These are phyloP conservation scores for Rheum nobile DNA, from an alignment of 148 eudicot species.

Conservation along the genomic window DNA sequence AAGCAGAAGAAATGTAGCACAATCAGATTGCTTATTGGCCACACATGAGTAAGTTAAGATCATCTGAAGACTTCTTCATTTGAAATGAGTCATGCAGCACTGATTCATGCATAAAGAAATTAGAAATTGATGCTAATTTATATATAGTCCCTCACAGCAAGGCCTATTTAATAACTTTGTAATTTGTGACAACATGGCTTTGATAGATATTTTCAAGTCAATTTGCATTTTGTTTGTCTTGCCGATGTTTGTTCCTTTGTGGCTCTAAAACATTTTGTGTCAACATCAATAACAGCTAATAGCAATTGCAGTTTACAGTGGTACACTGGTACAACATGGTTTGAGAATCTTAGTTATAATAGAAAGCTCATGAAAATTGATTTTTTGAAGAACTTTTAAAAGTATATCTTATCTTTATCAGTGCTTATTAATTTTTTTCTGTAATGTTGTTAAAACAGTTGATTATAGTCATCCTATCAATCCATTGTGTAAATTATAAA, in stretches of 20 bases:
- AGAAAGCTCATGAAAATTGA: not conserved
- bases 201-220: not conserved
- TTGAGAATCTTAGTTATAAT: not conserved
- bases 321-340: not conserved
- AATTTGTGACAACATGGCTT: not conserved
- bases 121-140: not conserved
- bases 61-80: not conserved
- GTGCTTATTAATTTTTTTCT: not conserved
- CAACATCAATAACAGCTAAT: not conserved
- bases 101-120: not conserved
- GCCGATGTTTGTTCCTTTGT: not conserved
- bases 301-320: not conserved
- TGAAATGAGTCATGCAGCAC: not conserved
- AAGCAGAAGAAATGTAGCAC: slow-evolving; percentile 11
- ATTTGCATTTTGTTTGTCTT: not conserved
- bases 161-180: not conserved
- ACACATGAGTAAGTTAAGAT: slow-evolving; percentile 39
- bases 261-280: not conserved
- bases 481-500: not conserved
- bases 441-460: not conserved
- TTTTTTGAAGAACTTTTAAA: not conserved
- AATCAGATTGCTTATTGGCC: slow-evolving; percentile 33
- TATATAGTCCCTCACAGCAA: not conserved
- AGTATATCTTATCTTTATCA: not conserved
- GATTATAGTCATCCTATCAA: not conserved